Base-by-base conservation (phyloP, 306 rosid genomes). In the Hylodesmum podocarpum region DNA sequence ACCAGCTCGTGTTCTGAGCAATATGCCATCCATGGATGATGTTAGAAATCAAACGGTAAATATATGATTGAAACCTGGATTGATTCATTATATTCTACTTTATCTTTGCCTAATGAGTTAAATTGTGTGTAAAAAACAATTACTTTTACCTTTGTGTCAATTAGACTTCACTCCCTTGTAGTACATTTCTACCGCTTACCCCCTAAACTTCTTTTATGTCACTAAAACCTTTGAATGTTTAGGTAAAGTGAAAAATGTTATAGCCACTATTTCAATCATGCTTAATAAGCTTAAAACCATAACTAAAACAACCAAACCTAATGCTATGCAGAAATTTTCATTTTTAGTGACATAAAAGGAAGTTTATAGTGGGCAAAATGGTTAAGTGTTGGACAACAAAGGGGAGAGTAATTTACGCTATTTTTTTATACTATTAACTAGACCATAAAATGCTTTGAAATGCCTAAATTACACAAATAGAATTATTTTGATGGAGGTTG, bases 11-110 rank as follows among this genome's bases (percentile, higher is more conserved):
- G 47, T 58, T 78, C 86, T 84, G 34, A 84, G 84, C 54, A 57
- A 12, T 55, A 40, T 62, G 36, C 31, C 88, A 43, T 15, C 93
- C 7, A 33, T 11, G 19, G 84, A 72, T 1, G 90, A 91, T 72
- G 91, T 76, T 13, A 85, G 69, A 63, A 82, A 73, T 41, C 87
- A 85, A 76, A 64, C 28, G 87, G 97, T 91, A 89, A 5, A 34
- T 11, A 43, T 43, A n/a, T 33, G 69, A 61, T 64, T 55, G 18
- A 58, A 53, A 39, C 34, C 39, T 49, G 27, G 25, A 11, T 8
- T 21, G 57, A 3, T 65, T 64, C 15, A 66, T 21, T 14, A 28
- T 47, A 22, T 66, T 36, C 49, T 62, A 39, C 54, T 22, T 62
- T 29, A 55, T 63, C 70, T 25, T 8, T 40, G 50, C 63, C 57